These are phyloP conservation scores for Kregervanrija fluxuum DNA, from an alignment of 805 yeast genomes.

Conservation along the genomic window DNA sequence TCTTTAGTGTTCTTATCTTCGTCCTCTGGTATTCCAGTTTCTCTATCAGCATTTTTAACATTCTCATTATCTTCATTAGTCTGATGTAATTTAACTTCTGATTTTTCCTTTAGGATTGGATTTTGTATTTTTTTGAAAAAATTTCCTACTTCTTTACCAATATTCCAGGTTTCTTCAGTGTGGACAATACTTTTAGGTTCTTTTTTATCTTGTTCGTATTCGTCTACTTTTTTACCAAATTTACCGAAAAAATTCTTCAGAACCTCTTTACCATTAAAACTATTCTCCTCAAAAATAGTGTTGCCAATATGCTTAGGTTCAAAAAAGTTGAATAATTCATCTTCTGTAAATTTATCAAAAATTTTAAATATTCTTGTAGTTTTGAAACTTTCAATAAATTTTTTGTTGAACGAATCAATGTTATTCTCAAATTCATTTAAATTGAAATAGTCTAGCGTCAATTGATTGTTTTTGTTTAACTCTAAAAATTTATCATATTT, in stretches of 20 bases:
- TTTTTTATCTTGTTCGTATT: not conserved
- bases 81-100: not conserved
- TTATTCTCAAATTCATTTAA: slow-evolving; percentile 16
- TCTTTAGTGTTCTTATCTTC: not conserved
- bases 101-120: not conserved
- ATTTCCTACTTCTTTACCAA: no score
- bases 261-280: slow-evolving; percentile 1
- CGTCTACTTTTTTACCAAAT: not conserved
- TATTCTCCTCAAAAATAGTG: slow-evolving; percentile 4
- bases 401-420: slow-evolving; percentile 18
- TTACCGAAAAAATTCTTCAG: not conserved
- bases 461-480: slow-evolving; percentile 22
- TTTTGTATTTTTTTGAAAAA: not conserved
- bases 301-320: slow-evolving; percentile 27
- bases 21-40: not conserved
- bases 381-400: slow-evolving; percentile 48
- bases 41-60: not conserved
- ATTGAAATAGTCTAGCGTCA: slow-evolving; percentile 14
- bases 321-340: slow-evolving; percentile 48
- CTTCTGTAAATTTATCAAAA: slow-evolving; percentile 54
- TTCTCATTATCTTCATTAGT: not conserved
- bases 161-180: no score
- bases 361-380: slow-evolving; percentile 45
- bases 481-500: slow-evolving; percentile 57
- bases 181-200: no score